phyloP scores from a whole-genome alignment of 148 eudicot species.

The Heliamphora exappendiculata region DNA sequence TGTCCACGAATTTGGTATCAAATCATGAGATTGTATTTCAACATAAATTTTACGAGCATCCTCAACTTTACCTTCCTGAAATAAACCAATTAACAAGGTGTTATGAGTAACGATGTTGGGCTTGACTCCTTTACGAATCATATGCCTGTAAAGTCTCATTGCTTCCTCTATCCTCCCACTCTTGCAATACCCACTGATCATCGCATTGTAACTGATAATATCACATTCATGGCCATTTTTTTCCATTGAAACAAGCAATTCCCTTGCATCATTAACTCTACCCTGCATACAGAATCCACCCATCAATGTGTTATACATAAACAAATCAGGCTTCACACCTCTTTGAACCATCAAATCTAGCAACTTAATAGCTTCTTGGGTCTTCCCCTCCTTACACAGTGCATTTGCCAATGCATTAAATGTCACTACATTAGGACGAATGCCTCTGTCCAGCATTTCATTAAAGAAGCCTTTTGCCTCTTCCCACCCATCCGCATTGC shows the following conservation, averaged over 20 bases:
- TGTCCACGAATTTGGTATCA: slow-evolving; percentile 8
- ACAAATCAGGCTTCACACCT: slow-evolving; percentile 19
- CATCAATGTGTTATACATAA: slow-evolving; percentile 24
- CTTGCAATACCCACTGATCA: slow-evolving; percentile 30
- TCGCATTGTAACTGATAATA: slow-evolving; percentile 21
- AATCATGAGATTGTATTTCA: slow-evolving; percentile 8
- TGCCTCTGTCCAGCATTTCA: slow-evolving; percentile 28
- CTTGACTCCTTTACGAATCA: slow-evolving; percentile 15
- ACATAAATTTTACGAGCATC: slow-evolving; percentile 10
- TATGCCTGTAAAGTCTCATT: slow-evolving; percentile 17
- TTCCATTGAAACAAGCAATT: slow-evolving; percentile 19
- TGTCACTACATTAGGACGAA: slow-evolving; percentile 22
- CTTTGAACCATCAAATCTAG: slow-evolving; percentile 20
- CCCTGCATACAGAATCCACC: slow-evolving; percentile 28
- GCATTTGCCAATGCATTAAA: slow-evolving; percentile 17
- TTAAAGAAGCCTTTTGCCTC: slow-evolving; percentile 19
- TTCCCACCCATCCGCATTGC: slow-evolving; percentile 13
- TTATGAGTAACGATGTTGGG: slow-evolving; percentile 9
- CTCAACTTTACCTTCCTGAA: slow-evolving; percentile 9
- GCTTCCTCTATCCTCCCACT: slow-evolving; percentile 25
- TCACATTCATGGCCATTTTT: slow-evolving; percentile 15
- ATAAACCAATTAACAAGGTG: slow-evolving; percentile 15
- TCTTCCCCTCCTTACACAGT: slow-evolving; percentile 22
- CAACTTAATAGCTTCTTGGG: slow-evolving; percentile 16
- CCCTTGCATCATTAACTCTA: slow-evolving; percentile 22